Base-by-base conservation (phyloP, 2,329 filamentous ascomycete genomes). In the Aspergillus neotritici region DNA sequence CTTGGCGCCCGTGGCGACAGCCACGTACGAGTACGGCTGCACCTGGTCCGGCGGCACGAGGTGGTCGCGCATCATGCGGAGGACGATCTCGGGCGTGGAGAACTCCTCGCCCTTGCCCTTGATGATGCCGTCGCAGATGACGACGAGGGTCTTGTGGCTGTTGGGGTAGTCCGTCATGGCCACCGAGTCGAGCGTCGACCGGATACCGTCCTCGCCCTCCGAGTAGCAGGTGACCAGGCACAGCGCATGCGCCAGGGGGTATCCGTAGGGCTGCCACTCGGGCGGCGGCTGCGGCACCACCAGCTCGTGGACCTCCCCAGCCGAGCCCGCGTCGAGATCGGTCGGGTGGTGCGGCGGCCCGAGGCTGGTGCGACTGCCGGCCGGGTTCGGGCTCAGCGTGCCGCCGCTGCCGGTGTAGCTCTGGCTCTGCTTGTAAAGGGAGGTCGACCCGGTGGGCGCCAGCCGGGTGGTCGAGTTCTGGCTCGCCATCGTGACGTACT, bases 141-240 rank as follows among this genome's bases (percentile, higher is more conserved):
- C 87, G 47, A 98, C 77, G 56, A 98, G 93, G 21, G 90, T 81
- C 70, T 98, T 98, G 77, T 98, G 94, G 66, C 91, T 97, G 76
- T 98, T 98, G 38, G 93, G 93, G 58, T 98, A 98, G 66, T 98
- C 94, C 3, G 93, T 98, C 69, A 87, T 94, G 38, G 91, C 93
- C 62, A 98, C 85, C 1, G 93, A 98, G 69, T 98, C 90, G 21
- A 98, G 73, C 1, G 93, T 98, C 0, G 90, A 95, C 37, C 93
- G 85, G 43, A 98, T 79, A 60, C 91, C 93, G 47, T 94, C 85
- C 52, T 85, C 87, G 53, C 93, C 93, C 72, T 98, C 93, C 0
- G 93, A 98, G 66, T 98, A 98, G 13, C 89, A 89, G 17, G 94
- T 98, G 39, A 98, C 90, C 52, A 98, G 70, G 66, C 91, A 97